phyloP scores from a whole-genome alignment of 176 grass and related monocot species.

The Cenchrus purpureus region DNA sequence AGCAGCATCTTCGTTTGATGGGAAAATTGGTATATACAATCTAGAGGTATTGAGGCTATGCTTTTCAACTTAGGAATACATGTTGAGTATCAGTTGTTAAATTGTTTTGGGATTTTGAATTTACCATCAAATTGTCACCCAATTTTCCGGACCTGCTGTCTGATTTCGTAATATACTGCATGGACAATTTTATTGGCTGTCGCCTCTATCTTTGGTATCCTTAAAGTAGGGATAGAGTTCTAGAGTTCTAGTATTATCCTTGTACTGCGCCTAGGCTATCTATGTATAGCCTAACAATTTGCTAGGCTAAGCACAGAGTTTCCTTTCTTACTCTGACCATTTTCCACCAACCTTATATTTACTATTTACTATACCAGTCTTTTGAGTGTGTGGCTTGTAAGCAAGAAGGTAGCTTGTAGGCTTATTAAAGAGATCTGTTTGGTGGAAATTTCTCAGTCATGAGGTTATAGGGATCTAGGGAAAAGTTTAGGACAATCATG shows the following conservation, averaged over 20 bases:
- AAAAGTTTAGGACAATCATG: background rate
- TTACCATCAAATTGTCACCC: background rate
- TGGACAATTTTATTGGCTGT: background rate
- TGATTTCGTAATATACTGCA: background rate
- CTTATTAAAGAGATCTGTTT: background rate
- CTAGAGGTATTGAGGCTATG: constrained; percentile 65
- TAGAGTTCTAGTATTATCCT: background rate
- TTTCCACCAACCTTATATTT: background rate
- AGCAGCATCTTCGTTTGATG: constrained; percentile 94
- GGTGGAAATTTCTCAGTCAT: background rate
- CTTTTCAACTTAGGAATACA: background rate
- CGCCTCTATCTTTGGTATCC: background rate
- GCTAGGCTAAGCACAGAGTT: background rate
- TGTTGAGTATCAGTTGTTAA: background rate
- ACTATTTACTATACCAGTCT: background rate
- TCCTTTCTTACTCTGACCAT: background rate
- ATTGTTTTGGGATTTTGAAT: background rate
- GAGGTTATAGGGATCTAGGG: background rate
- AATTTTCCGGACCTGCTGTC: background rate
- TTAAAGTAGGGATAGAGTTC: no score
- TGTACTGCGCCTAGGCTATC: background rate
- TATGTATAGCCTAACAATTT: background rate
- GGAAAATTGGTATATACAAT: constrained; percentile 92
- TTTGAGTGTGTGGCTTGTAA: background rate
- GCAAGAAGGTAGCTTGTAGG: background rate